A percentile compares a stretch with the other conserved stretches of the same genome.
Evolutionary conservation across 257 asterid species (phyloP).

Genomic region (Solanum sparsipilum): DNA sequence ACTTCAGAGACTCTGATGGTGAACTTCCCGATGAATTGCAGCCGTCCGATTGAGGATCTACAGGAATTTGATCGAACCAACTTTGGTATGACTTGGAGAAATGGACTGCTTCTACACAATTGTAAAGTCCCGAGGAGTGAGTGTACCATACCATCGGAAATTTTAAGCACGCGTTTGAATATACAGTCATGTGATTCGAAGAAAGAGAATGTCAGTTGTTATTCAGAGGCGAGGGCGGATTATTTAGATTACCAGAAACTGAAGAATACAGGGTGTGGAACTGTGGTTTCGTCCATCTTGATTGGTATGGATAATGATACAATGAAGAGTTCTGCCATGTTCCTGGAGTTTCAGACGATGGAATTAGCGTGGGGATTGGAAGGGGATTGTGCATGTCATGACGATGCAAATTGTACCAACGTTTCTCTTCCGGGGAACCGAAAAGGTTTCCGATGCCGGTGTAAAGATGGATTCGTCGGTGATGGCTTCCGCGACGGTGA

Average conservation of each 20-base stretch:
- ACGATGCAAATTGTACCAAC: slow-evolving; percentile 24
- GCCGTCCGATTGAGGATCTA: slow-evolving; percentile 40
- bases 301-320: background rate
- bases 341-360: slow-evolving; percentile 42
- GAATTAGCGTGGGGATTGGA: slow-evolving; percentile 81
- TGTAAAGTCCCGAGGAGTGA: slow-evolving; percentile 38
- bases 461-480: slow-evolving; percentile 54
- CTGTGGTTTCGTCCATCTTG: slow-evolving; percentile 40
- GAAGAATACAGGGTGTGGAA: slow-evolving; percentile 14
- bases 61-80: slow-evolving; percentile 13
- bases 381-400: slow-evolving; percentile 41
- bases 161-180: slow-evolving; percentile 1
- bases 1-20: slow-evolving; percentile 38
- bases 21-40: slow-evolving; percentile 36
- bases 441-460: slow-evolving; percentile 50
- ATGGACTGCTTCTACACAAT: slow-evolving; percentile 40
- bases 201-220: slow-evolving; percentile 23
- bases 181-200: slow-evolving; percentile 12
- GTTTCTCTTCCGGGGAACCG: background rate
- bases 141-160: background rate
- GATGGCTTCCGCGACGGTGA: slow-evolving; percentile 51
- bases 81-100: slow-evolving; percentile 48
- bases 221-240: slow-evolving; percentile 10
- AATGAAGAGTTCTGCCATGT: slow-evolving; percentile 10
- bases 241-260: slow-evolving; percentile 27